Conservation (phyloP, 2,329 filamentous ascomycete genomes). For the Colletotrichum musicola region DNA sequence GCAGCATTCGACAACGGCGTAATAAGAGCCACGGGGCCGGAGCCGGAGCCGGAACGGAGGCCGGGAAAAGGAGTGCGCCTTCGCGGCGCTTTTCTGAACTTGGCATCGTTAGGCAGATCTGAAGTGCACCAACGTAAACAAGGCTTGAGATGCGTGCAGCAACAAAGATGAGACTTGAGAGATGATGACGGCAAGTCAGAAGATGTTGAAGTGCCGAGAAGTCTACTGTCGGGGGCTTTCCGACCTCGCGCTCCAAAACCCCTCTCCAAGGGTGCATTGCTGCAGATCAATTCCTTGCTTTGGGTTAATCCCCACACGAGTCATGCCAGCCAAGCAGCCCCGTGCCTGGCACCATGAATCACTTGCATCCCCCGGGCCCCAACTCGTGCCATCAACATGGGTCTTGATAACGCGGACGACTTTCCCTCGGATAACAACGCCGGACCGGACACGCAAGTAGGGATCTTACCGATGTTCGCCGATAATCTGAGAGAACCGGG, state of each 20-base stretch:
- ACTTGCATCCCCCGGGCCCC: not conserved
- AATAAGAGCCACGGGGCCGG: not conserved
- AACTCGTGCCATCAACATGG: conserved; percentile 15
- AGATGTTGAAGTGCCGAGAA: conserved; percentile 4
- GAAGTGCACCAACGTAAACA: no score
- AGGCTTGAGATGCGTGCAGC: not conserved
- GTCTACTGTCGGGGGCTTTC: conserved; percentile 20
- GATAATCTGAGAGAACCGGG: not conserved
- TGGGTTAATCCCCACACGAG: conserved; percentile 13
- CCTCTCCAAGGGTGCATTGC: conserved; percentile 19
- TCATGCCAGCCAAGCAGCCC: conserved; percentile 7
- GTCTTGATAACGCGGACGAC: conserved; percentile 17
- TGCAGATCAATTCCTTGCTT: conserved; percentile 21
- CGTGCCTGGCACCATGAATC: not conserved
- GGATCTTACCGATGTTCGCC: not conserved
- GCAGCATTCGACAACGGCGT: not conserved
- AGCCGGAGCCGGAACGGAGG: not conserved
- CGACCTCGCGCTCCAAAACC: conserved; percentile 28
- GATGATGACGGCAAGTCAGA: not conserved
- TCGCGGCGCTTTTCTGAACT: not conserved
- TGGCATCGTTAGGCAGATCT: not conserved
- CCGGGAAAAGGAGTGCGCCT: not conserved
- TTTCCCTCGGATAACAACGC: conserved; percentile 25
- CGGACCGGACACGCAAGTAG: conserved; percentile 26
- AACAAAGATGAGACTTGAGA: not conserved